These are phyloP conservation scores for Conoideocrella luteorostrata DNA, from an alignment of 2,329 filamentous ascomycete genomes.

Conservation along the genomic window DNA sequence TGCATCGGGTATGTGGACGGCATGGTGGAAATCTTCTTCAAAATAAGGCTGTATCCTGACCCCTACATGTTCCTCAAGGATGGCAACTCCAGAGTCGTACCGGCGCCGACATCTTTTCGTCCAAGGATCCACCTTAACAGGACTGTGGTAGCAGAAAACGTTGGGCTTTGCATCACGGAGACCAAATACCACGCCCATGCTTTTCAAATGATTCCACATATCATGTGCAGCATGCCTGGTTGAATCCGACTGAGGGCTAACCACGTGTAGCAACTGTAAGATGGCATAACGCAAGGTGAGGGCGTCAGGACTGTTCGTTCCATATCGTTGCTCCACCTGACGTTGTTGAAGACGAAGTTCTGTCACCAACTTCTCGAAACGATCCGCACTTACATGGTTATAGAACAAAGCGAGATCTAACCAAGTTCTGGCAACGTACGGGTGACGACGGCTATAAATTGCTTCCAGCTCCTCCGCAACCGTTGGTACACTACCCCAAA, in stretches of 20 bases:
- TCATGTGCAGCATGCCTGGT: slow-evolving; percentile 31
- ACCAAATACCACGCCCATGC: slow-evolving; percentile 27
- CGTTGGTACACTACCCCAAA: slow-evolving; percentile 34
- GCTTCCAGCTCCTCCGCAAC: slow-evolving; percentile 39
- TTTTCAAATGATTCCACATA: slow-evolving; percentile 30
- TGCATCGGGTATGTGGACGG: slow-evolving; percentile 30
- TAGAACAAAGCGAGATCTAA: slow-evolving; percentile 35
- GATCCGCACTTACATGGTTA: slow-evolving; percentile 28
- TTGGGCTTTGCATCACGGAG: slow-evolving; percentile 32
- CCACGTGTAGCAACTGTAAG: slow-evolving; percentile 32
- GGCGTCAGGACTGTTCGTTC: slow-evolving; percentile 26
- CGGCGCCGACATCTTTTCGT: slow-evolving; percentile 35
- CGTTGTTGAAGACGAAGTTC: slow-evolving; percentile 31
- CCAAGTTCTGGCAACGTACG: slow-evolving; percentile 37
- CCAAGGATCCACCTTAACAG: slow-evolving; percentile 37
- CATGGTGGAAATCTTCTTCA: slow-evolving; percentile 37
- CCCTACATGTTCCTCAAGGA: slow-evolving; percentile 32
- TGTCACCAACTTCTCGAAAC: slow-evolving; percentile 28
- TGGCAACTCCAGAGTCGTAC: slow-evolving; percentile 30
- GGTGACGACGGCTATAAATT: slow-evolving; percentile 36
- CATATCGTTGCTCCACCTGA: slow-evolving; percentile 29
- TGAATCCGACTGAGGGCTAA: slow-evolving; percentile 25
- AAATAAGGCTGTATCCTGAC: slow-evolving; percentile 34
- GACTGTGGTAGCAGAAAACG: slow-evolving; percentile 36
- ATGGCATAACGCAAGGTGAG: slow-evolving; percentile 34